Evolutionary conservation across 108 stramenopile species (phyloP).

Genomic region (Ochromonas danica): DNA sequence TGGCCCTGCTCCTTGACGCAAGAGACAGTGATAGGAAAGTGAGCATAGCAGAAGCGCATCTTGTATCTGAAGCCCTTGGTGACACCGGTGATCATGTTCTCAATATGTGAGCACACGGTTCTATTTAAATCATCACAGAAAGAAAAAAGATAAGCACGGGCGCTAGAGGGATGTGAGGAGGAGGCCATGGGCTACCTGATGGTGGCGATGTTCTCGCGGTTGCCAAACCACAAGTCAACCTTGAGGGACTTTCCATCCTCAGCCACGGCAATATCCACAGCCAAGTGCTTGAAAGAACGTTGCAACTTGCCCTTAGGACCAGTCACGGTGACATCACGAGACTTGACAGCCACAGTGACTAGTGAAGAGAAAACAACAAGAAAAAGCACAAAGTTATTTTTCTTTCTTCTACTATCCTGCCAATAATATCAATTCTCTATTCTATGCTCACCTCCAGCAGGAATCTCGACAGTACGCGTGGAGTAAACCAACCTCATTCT

Average conservation of each 20-base stretch:
- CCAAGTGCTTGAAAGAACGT: constrained; percentile 92
- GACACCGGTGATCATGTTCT: constrained; percentile 98
- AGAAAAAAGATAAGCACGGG: constrained; percentile 69
- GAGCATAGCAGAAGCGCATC: constrained; percentile 99
- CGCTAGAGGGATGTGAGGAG: constrained; percentile 45
- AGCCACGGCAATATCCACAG: constrained; percentile 74
- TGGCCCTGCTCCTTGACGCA: constrained; percentile 46
- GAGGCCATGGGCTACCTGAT: constrained; percentile 36
- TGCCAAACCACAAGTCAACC: constrained; percentile 97
- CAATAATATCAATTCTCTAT: background rate
- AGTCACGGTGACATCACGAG: constrained; percentile 79
- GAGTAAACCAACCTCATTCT: background rate
- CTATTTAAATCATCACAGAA: constrained; percentile 39
- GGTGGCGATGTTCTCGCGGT: constrained; percentile 65
- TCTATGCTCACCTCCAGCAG: background rate
- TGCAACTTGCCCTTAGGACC: constrained; percentile 85
- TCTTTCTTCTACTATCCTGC: background rate
- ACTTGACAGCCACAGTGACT: constrained; percentile 79
- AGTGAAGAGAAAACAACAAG: background rate
- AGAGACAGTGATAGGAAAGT: constrained; percentile 99
- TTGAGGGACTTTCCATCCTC: constrained; percentile 66
- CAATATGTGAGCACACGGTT: constrained; percentile 96
- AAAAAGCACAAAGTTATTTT: background rate
- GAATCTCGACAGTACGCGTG: background rate
- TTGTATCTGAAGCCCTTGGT: constrained; percentile 97